Evolutionary conservation across 2,329 filamentous ascomycete species (phyloP).

Genomic region (Penicillium sp.): DNA sequence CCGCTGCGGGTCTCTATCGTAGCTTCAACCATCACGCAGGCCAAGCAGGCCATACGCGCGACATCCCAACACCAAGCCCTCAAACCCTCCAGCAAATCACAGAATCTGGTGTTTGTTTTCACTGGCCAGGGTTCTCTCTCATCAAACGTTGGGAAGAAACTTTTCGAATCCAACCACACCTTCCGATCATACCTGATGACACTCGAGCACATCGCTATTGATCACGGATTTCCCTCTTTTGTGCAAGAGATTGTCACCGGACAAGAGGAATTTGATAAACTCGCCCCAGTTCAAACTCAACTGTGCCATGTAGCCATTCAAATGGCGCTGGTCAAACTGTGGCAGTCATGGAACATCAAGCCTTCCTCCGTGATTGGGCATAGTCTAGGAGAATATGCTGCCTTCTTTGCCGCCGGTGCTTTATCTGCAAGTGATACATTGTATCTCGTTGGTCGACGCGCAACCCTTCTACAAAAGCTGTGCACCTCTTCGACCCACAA

Average conservation of each 20-base stretch:
- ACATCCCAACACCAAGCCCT: neutral
- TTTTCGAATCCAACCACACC: neutral
- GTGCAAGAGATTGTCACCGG: neutral
- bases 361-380: slow-evolving; percentile 30
- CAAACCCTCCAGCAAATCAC: neutral
- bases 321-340: slow-evolving; percentile 16
- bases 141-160: neutral
- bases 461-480: slow-evolving; percentile 18
- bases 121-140: neutral
- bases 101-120: neutral
- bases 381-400: slow-evolving; percentile 36
- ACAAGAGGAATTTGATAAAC: neutral
- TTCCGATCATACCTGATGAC: neutral
- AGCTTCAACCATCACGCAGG: neutral
- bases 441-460: slow-evolving; percentile 30
- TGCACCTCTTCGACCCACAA: slow-evolving; percentile 22
- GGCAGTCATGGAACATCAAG: slow-evolving; percentile 19
- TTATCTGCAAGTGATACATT: slow-evolving; percentile 26
- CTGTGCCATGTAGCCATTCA: slow-evolving; percentile 10
- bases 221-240: neutral
- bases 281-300: neutral
- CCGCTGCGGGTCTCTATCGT: neutral
- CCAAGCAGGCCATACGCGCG: neutral
- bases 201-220: neutral
- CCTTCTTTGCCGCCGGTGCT: slow-evolving; percentile 28